Percentiles rank a stretch among this genome's conserved stretches.
Conservation (phyloP, 164 flowering plant genomes). For the Nelumbo lutea region DNA sequence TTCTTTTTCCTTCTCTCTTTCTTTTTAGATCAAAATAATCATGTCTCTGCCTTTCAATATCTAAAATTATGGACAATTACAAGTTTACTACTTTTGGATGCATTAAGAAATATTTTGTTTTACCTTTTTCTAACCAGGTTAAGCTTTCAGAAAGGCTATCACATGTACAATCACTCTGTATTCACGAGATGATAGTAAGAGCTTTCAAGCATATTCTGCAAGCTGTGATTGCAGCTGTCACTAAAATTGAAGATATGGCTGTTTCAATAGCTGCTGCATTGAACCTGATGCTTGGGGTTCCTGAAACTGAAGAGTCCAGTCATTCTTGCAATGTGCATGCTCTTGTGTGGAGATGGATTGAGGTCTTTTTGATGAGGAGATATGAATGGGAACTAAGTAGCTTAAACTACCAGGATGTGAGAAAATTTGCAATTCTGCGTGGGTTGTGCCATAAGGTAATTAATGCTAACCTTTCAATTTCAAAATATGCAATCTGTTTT, state of each 20-base stretch:
- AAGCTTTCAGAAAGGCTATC: slow-evolving; percentile 93
- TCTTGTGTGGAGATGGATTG: slow-evolving; percentile 86
- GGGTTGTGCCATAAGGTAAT: slow-evolving; percentile 95
- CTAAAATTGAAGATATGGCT: slow-evolving; percentile 52
- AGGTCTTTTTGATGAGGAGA: slow-evolving; percentile 72
- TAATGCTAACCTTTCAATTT: neutral
- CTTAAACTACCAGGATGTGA: slow-evolving; percentile 55
- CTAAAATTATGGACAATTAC: too few species aligned
- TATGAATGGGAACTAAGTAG: slow-evolving; percentile 81
- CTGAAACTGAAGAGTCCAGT: slow-evolving; percentile 40
- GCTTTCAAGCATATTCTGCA: slow-evolving; percentile 95
- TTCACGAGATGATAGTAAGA: slow-evolving; percentile 96
- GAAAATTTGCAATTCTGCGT: slow-evolving; percentile 84
- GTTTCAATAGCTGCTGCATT: slow-evolving; percentile 71
- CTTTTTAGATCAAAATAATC: too few species aligned
- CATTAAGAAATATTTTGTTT: neutral
- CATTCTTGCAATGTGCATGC: slow-evolving; percentile 40
- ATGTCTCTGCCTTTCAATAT: too few species aligned
- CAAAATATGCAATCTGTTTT: neutral
- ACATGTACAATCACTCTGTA: slow-evolving; percentile 93
- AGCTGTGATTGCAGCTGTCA: slow-evolving; percentile 81
- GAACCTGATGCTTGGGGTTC: slow-evolving; percentile 86
- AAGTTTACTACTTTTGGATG: neutral
- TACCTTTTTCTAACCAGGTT: slow-evolving; percentile 46
- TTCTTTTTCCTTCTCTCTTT: too few species aligned